A percentile compares a stretch with the other conserved stretches of the same genome.
These are phyloP conservation scores for Venturia pyrina DNA, from an alignment of 2,329 filamentous ascomycete genomes.

Conservation along the genomic window DNA sequence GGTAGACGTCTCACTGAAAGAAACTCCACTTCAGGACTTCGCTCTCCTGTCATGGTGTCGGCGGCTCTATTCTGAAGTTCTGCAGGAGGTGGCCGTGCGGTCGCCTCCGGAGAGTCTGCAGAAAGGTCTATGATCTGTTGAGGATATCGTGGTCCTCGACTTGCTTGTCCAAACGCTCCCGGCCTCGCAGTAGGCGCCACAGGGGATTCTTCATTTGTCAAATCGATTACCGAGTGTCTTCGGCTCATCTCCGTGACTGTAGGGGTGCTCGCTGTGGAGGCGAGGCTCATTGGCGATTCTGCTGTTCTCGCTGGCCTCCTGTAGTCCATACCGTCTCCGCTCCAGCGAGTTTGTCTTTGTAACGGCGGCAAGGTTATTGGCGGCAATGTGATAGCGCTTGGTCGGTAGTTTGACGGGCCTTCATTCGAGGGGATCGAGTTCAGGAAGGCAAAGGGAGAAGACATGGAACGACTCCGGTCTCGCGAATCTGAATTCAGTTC, in stretches of 20 bases:
- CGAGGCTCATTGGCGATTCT: conserved; percentile 4
- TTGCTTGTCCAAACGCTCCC: conserved; percentile 14
- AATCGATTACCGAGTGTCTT: not conserved
- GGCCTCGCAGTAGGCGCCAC: conserved; percentile 14
- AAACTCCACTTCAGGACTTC: conserved; percentile 43
- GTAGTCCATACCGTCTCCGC: conserved; percentile 46
- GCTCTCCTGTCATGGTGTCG: conserved; percentile 10
- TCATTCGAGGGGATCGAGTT: conserved; percentile 11
- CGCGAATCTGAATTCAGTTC: conserved; percentile 22
- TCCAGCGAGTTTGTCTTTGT: conserved; percentile 26
- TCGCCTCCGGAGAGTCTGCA: conserved; percentile 25
- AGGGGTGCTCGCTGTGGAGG: not conserved
- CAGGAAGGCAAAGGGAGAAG: conserved; percentile 5
- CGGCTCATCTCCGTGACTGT: not conserved
- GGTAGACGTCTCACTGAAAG: conserved; percentile 16
- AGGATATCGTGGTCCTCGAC: conserved; percentile 23
- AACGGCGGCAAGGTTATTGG: conserved; percentile 2
- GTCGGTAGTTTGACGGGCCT: conserved; percentile 23
- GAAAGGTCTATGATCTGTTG: conserved; percentile 34
- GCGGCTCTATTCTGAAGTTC: not conserved
- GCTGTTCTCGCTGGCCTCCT: conserved; percentile 38
- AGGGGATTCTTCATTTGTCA: not conserved
- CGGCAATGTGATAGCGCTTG: conserved; percentile 17
- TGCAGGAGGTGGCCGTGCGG: conserved; percentile 14
- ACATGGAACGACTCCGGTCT: conserved; percentile 7